Base-by-base conservation (phyloP, 306 rosid species). In the Sophora flavescens region DNA sequence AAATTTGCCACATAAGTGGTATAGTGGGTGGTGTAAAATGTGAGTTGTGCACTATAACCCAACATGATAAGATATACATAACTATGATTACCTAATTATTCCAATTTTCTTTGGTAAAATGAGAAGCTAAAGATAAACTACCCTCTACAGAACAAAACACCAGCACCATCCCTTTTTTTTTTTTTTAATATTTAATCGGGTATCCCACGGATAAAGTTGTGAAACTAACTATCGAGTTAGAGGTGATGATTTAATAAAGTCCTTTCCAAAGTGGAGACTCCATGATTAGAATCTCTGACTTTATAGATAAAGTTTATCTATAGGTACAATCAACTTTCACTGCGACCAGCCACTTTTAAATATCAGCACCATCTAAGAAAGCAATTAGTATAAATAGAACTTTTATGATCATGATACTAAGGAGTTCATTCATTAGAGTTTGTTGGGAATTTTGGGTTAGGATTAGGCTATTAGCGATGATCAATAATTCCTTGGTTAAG, bases 1-100 rank as follows among this genome's bases (percentile, higher is more conserved):
- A n/a, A n/a, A n/a, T n/a, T n/a, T n/a, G n/a, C n/a, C n/a, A n/a
- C n/a, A n/a, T n/a, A n/a, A n/a, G n/a, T n/a, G n/a, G n/a, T n/a
- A n/a, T n/a, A n/a, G n/a, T n/a, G n/a, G n/a, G n/a, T n/a, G n/a
- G n/a, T n/a, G n/a, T n/a, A n/a, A n/a, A n/a, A n/a, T n/a, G n/a
- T n/a, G n/a, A n/a, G n/a, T n/a, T n/a, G n/a, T n/a, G n/a, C n/a
- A n/a, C n/a, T n/a, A n/a, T n/a, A n/a, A n/a, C n/a, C n/a, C n/a
- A n/a, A n/a, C n/a, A n/a, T n/a, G n/a, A n/a, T n/a, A n/a, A 12
- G 8, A 41, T 13, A 47, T 3, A 5, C 22, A 50, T 50, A 6
- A 50, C 56, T n/a, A 50, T 50, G 56, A 50, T 50, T 50, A 50
- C n/a, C 2, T 50, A 50, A 50, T 50, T 50, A 50, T 50, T 50